Conservation (phyloP, 1,284 basidiomycete species). For the Puccinia horiana region DNA sequence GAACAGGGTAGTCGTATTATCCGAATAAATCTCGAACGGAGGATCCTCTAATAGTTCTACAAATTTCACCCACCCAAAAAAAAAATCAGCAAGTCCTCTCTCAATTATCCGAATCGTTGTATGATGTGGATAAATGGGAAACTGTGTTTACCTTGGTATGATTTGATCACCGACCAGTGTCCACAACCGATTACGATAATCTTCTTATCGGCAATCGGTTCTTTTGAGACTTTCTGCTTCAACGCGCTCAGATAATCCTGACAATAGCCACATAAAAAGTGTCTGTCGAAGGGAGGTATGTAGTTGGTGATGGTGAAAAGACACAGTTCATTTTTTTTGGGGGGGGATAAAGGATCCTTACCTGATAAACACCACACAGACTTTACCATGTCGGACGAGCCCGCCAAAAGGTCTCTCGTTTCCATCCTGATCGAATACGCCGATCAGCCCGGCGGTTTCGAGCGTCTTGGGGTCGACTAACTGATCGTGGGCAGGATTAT, state of each 20-base stretch:
- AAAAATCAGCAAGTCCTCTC: not conserved
- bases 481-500: not conserved
- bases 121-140: not conserved
- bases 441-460: slow-evolving; percentile 1
- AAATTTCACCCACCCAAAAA: not conserved
- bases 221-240: not conserved
- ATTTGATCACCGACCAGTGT: slow-evolving; percentile 42
- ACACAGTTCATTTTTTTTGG: not conserved
- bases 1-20: not conserved
- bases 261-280: slow-evolving; percentile 34
- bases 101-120: not conserved
- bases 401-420: slow-evolving; percentile 34
- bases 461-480: slow-evolving; percentile 25
- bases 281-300: too few relatives aligned
- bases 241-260: slow-evolving; percentile 25
- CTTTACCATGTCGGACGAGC: slow-evolving; percentile 24
- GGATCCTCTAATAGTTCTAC: slow-evolving; percentile 20
- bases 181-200: slow-evolving; percentile 38
- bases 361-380: slow-evolving; percentile 36
- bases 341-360: not conserved
- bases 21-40: slow-evolving; percentile 34
- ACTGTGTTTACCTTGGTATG: slow-evolving; percentile 22
- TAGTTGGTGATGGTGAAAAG: too few relatives aligned
- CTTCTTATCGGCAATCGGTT: not conserved
- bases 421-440: slow-evolving; percentile 31